A percentile compares a stretch with the other conserved stretches of the same genome.
Conservation (phyloP, 106 monocot species). For the Xerophyta viscosa region DNA sequence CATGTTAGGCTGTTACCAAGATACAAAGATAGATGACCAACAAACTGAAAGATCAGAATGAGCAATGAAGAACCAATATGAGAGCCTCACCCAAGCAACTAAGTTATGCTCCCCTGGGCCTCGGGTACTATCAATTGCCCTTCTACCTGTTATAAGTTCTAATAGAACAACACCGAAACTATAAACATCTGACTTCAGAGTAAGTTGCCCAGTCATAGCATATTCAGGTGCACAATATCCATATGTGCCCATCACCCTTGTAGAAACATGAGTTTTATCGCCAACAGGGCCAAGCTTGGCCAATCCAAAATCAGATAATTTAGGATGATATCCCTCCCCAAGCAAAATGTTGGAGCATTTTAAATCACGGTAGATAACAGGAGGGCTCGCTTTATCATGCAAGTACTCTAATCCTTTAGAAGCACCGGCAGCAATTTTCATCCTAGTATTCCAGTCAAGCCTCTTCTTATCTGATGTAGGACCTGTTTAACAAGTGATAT, state of each 20-base stretch:
- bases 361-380: constrained; percentile 28
- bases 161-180: constrained; percentile 28
- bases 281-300: constrained; percentile 24
- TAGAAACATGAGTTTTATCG: constrained; percentile 25
- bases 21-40: no score
- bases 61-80: no score
- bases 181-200: constrained; percentile 25
- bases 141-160: constrained; percentile 26
- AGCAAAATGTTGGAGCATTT: constrained; percentile 31
- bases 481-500: constrained; percentile 3
- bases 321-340: constrained; percentile 15
- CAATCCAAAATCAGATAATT: constrained; percentile 27
- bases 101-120: constrained; percentile 13
- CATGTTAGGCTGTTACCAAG: no score
- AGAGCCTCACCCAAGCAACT: constrained; percentile 29
- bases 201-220: constrained; percentile 23
- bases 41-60: no score
- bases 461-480: constrained; percentile 11
- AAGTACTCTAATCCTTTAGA: constrained; percentile 27
- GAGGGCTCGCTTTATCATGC: constrained; percentile 20
- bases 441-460: constrained; percentile 28
- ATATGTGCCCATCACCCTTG: constrained; percentile 29
- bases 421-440: constrained; percentile 24
- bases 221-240: constrained; percentile 32
- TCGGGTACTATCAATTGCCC: constrained; percentile 17